Evolutionary conservation across 805 yeast species (phyloP).

Genomic region (Saccharomycopsis guyanensis): DNA sequence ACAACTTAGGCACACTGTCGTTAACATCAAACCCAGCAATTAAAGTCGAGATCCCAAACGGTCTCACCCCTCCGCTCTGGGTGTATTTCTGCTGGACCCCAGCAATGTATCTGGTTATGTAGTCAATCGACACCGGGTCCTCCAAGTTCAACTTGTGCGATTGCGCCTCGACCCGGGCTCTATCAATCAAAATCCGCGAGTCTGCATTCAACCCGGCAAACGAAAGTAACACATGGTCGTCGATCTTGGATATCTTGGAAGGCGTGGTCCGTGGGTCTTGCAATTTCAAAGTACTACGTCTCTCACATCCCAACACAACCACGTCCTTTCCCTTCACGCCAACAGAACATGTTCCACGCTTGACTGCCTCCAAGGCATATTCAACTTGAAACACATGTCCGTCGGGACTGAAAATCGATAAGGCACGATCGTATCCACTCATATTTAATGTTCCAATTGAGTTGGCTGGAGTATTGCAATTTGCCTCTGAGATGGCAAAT

Average conservation of each 20-base stretch:
- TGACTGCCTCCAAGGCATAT: slow-evolving; percentile 95
- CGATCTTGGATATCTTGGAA: slow-evolving; percentile 84
- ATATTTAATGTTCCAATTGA: slow-evolving; percentile 35
- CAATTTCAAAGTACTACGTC: slow-evolving; percentile 87
- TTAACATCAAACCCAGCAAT: slow-evolving; percentile 93
- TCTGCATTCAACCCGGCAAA: slow-evolving; percentile 99
- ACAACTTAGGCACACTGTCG: slow-evolving; percentile 73
- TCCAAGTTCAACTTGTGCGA: slow-evolving; percentile 89
- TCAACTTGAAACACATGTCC: slow-evolving; percentile 99
- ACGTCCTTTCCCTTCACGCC: slow-evolving; percentile 87
- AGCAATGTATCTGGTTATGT: slow-evolving; percentile 90
- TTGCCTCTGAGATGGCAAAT: no score
- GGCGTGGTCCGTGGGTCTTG: slow-evolving; percentile 98
- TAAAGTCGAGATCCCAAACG: slow-evolving; percentile 92
- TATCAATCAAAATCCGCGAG: slow-evolving; percentile 88
- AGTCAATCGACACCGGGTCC: slow-evolving; percentile 87
- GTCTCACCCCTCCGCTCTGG: slow-evolving; percentile 97
- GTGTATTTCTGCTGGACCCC: slow-evolving; percentile 96
- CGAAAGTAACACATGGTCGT: slow-evolving; percentile 82
- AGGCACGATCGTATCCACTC: slow-evolving; percentile 99
- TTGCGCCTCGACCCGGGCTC: slow-evolving; percentile 95
- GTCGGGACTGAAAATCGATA: slow-evolving; percentile 96
- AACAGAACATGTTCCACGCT: slow-evolving; percentile 96
- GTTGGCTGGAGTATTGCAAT: no score
- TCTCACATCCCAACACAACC: slow-evolving; percentile 94